Base-by-base conservation (phyloP, 2,329 filamentous ascomycete species). In the Emydomyces testavorans region DNA sequence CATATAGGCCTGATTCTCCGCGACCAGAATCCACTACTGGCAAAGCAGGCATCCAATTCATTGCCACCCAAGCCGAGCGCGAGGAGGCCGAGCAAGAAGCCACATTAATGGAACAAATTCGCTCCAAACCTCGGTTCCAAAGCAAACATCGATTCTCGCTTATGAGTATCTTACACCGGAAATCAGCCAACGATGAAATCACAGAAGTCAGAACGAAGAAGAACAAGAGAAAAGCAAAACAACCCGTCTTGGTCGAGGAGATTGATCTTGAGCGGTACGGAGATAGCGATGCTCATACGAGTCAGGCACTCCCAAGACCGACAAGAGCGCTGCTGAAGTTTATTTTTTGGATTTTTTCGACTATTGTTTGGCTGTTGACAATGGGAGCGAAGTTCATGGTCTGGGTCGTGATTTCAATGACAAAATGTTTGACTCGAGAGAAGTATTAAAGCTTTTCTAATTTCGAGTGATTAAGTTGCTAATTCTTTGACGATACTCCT, bases 181-280 rank as follows among this genome's bases (percentile, higher is more conserved):
- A 24, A 21, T 11, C 24, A 20, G 35, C 21, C 5, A 39, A 6
- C 13, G 37, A 43, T 18, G 23, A 36, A 8, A 3, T 8, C 6
- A 6, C 21, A 5, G 23, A 15, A n/a, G 38, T 29, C 10, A 43
- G 43, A 20, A 21, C 20, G 11, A 46, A 57, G 49, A 52, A 46
- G 39, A 54, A 52, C 26, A 62, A 66, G 52, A 59, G 54, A 24
- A 56, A 62, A 37, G 4, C 26, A 15, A 45, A 49, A n/a, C n/a
- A n/a, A 35, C 53, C 65, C 48, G 56, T 67, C 37, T 53, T 65
- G 2, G 54, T 68, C 32, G 63, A 68, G 37, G 68, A 71, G 48
- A 67, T 71, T 38, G 68, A 71, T 53, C 58, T 71, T 6, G 69
- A 70, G 39, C 67, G 65, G 34, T 68, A 71, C 28, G 66, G 61